Conservation (phyloP, 2,329 filamentous ascomycete genomes). For the Fusarium virguliforme region DNA sequence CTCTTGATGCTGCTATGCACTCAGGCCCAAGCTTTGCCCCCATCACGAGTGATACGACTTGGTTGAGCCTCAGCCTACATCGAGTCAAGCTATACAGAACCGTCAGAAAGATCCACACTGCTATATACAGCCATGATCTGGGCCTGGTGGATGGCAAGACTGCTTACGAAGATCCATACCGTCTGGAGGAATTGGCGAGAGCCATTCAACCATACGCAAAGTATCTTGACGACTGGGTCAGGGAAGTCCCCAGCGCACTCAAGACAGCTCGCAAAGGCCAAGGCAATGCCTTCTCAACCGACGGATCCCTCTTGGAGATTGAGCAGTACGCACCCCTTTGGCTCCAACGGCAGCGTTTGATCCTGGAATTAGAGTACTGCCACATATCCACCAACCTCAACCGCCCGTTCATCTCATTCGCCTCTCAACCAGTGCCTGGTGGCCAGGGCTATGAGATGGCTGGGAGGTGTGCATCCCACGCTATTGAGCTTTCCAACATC, state of each 20-base stretch:
- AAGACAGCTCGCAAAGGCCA: neutral
- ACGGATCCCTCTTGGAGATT: neutral
- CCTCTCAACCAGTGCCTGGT: neutral
- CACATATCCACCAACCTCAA: neutral
- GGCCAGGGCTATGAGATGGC: neutral
- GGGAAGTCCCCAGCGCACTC: neutral
- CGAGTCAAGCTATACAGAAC: neutral
- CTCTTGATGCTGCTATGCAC: neutral
- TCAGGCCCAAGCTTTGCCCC: constrained; percentile 4
- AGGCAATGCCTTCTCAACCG: neutral
- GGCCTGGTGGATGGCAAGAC: neutral
- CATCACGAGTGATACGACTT: neutral
- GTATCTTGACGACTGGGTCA: neutral
- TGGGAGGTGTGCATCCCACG: neutral
- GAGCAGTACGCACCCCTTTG: constrained; percentile 4
- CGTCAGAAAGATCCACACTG: neutral
- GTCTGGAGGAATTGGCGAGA: neutral
- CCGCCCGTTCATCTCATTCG: constrained; percentile 3
- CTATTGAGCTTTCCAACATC: constrained; percentile 2
- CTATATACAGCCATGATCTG: neutral
- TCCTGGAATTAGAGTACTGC: constrained; percentile 4
- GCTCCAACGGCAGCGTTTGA: neutral
- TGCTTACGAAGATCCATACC: neutral
- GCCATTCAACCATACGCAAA: neutral
- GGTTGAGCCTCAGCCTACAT: neutral